These are phyloP conservation scores for Hypholoma fasciculare DNA, from an alignment of 768 basidiomycete genomes.

Conservation along the genomic window DNA sequence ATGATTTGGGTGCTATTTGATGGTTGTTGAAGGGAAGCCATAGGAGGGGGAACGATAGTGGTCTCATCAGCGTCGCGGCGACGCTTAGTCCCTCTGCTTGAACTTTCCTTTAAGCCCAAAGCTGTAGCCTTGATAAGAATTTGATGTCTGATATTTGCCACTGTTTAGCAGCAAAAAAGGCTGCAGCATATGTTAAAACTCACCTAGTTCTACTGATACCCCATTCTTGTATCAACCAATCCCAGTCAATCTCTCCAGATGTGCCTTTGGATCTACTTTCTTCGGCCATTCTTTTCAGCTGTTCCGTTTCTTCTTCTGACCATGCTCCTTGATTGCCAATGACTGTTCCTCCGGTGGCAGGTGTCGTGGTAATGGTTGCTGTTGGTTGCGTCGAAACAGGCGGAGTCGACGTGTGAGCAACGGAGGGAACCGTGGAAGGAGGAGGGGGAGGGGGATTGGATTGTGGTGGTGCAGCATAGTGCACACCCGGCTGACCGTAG, in stretches of 20 bases:
- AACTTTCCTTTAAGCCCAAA: conserved; percentile 78
- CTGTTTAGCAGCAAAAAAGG: not conserved
- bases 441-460: conserved; percentile 16
- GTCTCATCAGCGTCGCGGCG: conserved; percentile 31
- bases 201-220: conserved; percentile 74
- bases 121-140: conserved; percentile 80
- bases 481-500: conserved; percentile 13
- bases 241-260: conserved; percentile 75
- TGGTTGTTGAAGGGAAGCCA: conserved; percentile 29
- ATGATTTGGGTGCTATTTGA: conserved; percentile 29
- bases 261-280: conserved; percentile 51
- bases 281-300: conserved; percentile 67
- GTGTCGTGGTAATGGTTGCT: conserved; percentile 27
- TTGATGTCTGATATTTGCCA: conserved; percentile 57
- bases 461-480: conserved; percentile 16
- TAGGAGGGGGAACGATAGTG: conserved; percentile 22
- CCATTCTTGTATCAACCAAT: conserved; percentile 73
- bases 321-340: conserved; percentile 64
- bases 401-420: conserved; percentile 20
- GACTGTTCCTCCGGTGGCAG: conserved; percentile 35
- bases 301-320: conserved; percentile 77
- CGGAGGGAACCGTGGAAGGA: conserved; percentile 16
- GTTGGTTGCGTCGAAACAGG: conserved; percentile 22
- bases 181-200: conserved; percentile 12
- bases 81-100: conserved; percentile 60